Base-by-base conservation (phyloP, 2,329 filamentous ascomycete species). In the Didymella segeticola region DNA sequence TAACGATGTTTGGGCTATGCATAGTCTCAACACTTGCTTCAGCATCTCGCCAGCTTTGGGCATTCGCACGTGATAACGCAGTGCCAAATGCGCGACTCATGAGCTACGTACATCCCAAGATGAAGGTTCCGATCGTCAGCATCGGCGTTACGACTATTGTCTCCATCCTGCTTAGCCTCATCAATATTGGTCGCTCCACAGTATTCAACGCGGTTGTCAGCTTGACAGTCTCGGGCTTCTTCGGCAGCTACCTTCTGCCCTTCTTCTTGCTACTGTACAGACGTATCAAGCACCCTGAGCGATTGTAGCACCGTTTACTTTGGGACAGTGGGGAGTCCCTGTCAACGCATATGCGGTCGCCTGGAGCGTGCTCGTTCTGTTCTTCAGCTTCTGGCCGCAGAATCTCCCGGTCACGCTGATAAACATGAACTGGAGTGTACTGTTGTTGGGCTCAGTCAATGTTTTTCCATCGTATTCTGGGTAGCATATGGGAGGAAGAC, bases 21-120 rank as follows among this genome's bases (percentile, higher is more conserved):
- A 66, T 63, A 1, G 53, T 73, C 22, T 69, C 64, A 29, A 58
- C 62, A n/a, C 48, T 74, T 11, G 70, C 73, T 5, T 65, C 71
- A 7, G 64, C 67, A 1, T 72, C 70, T 1, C 66, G 70, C 20
- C 61, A 70, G 17, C 62, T 70, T 15, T 77, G 61, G 60, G 69
- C 72, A 0, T 76, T 77, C 51, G 68, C 74, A 14, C 67, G 73
- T 17, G 72, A 77, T 82, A 67, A 48, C 19, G 46, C 46, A 6
- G 46, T 48, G 2, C 83, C 64, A 11, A 58, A 43, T 20, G 58
- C 51, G 22, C 51, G 23, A 23, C 20, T 54, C 6, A 47, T 67
- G 14, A 38, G 25, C 14, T 52, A 54, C 15, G 61, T 68, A 2
- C 42, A 61, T 8, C 47, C 53, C 12, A 42, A 29, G 11, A 56